phyloP scores from a whole-genome alignment of 2,329 filamentous ascomycete genomes.

The Thyridium curvatum region DNA sequence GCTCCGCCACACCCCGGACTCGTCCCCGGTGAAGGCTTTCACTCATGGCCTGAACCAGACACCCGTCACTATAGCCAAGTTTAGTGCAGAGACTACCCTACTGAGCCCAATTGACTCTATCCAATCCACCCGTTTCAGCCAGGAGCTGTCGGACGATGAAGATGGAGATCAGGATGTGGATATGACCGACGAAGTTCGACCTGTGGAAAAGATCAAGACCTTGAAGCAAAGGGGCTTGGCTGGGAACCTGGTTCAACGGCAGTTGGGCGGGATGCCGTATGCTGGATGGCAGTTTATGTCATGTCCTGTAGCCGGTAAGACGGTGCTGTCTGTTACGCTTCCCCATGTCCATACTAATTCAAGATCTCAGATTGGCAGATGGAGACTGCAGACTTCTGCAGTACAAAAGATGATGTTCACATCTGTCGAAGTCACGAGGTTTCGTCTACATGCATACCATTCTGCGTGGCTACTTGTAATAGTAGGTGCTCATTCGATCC shows the following conservation, averaged over 20 bases:
- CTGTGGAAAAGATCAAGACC: constrained; percentile 19
- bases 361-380: constrained; percentile 29
- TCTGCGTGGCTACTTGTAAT: constrained; percentile 32
- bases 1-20: constrained; percentile 30
- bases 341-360: background rate
- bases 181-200: background rate
- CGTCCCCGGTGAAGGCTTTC: constrained; percentile 24
- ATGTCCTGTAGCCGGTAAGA: constrained; percentile 23
- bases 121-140: constrained; percentile 14
- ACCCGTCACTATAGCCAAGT: constrained; percentile 4
- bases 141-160: constrained; percentile 23
- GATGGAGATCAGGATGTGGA: constrained; percentile 10
- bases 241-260: constrained; percentile 32
- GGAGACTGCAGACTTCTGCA: constrained; percentile 35
- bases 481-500: constrained; percentile 17
- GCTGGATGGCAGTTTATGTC: constrained; percentile 25
- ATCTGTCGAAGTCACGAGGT: constrained; percentile 29
- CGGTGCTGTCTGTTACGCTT: background rate
- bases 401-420: constrained; percentile 28
- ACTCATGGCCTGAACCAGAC: background rate
- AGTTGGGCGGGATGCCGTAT: constrained; percentile 28
- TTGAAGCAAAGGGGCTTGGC: constrained; percentile 26
- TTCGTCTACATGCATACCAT: constrained; percentile 29
- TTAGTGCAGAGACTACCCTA: constrained; percentile 13
- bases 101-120: constrained; percentile 32